Conservation (phyloP, 2,329 filamentous ascomycete species). For the Penicillium sp. region DNA sequence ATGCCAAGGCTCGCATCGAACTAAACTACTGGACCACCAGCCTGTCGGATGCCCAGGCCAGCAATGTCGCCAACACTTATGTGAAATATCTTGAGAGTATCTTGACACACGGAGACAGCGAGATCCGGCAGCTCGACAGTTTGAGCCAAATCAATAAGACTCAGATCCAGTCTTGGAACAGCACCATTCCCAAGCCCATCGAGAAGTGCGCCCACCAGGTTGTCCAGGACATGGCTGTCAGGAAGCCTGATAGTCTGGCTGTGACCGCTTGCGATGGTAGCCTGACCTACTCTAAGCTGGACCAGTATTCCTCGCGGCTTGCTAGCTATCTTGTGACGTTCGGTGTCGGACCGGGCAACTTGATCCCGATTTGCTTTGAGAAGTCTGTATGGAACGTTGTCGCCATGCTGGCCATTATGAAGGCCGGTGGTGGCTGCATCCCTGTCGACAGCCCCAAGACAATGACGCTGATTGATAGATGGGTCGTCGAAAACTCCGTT, state of each 20-base stretch:
- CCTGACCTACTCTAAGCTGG: constrained; percentile 35
- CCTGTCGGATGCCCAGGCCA: constrained; percentile 40
- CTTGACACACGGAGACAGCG: constrained; percentile 33
- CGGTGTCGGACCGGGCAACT: constrained; percentile 26
- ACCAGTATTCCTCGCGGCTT: constrained; percentile 33
- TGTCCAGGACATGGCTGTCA: constrained; percentile 25
- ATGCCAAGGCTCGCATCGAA: constrained; percentile 38
- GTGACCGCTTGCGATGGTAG: constrained; percentile 34
- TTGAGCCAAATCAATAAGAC: constrained; percentile 39
- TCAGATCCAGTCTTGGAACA: constrained; percentile 33
- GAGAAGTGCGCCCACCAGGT: constrained; percentile 32
- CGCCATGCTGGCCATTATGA: constrained; percentile 31
- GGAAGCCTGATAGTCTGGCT: constrained; percentile 27
- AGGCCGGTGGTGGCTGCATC: constrained; percentile 33
- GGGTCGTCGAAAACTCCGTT: constrained; percentile 40
- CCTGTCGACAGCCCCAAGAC: constrained; percentile 36
- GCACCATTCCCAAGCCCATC: constrained; percentile 18
- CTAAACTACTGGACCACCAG: constrained; percentile 45
- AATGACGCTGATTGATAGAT: constrained; percentile 36
- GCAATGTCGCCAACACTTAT: constrained; percentile 40
- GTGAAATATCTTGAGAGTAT: constrained; percentile 39
- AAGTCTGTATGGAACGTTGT: constrained; percentile 33
- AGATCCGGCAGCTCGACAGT: constrained; percentile 35
- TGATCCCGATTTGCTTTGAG: constrained; percentile 29
- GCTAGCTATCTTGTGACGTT: constrained; percentile 31